A percentile compares a stretch with the other conserved stretches of the same genome.
Conservation (phyloP, 768 basidiomycete genomes). For the Coprinellus aureogranulatus region DNA sequence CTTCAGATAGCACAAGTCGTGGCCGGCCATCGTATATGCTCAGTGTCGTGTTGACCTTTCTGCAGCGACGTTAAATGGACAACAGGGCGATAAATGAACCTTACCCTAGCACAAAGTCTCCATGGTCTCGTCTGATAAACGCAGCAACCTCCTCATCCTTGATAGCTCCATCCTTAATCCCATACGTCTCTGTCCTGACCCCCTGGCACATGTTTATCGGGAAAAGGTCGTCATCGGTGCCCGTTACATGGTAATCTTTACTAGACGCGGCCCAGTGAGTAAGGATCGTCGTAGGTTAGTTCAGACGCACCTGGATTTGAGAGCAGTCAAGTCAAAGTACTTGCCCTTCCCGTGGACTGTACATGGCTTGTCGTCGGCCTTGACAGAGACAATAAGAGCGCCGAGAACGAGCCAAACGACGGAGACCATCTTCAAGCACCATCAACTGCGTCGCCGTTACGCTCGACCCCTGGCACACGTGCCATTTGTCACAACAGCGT, state of each 20-base stretch:
- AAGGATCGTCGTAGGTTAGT: slow-evolving; percentile 2
- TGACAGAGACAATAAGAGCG: not conserved
- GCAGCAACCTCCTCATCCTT: slow-evolving; percentile 56
- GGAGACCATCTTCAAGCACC: not conserved
- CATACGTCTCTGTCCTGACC: slow-evolving; percentile 58
- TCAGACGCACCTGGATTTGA: slow-evolving; percentile 51
- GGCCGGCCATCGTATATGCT: slow-evolving; percentile 50
- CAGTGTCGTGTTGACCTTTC: slow-evolving; percentile 65
- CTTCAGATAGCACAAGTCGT: slow-evolving; percentile 55
- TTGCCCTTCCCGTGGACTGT: slow-evolving; percentile 54
- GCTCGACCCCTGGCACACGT: not conserved
- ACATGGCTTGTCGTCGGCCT: slow-evolving; percentile 56
- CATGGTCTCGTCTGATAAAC: slow-evolving; percentile 57
- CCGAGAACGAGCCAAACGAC: not conserved
- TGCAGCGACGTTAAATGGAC: slow-evolving; percentile 19
- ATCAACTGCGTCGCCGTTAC: not conserved
- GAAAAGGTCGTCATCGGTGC: slow-evolving; percentile 46
- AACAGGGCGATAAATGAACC: slow-evolving; percentile 11
- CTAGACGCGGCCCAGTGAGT: slow-evolving; percentile 34
- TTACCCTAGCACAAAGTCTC: slow-evolving; percentile 75
- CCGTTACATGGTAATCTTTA: slow-evolving; percentile 57
- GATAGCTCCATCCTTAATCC: slow-evolving; percentile 47
- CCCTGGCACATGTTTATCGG: slow-evolving; percentile 65
- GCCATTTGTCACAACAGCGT: not conserved
- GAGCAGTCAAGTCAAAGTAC: slow-evolving; percentile 65